These are phyloP conservation scores for Actinomucor elegans DNA, from an alignment of 371 early-diverging fungal species.

Conservation along the genomic window DNA sequence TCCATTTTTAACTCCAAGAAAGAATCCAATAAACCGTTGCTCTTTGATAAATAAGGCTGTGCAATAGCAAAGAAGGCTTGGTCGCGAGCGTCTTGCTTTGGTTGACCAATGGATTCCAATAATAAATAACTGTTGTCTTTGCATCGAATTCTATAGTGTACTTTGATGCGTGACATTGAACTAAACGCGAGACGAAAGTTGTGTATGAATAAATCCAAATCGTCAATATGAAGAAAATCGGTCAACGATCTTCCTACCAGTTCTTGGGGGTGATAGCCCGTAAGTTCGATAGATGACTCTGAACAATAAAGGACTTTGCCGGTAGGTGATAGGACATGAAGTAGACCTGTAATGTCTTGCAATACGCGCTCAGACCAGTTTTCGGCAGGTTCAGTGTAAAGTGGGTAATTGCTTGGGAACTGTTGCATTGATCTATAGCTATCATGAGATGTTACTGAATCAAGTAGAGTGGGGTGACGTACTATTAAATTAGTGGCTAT, in stretches of 20 bases:
- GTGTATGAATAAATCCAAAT: constrained; percentile 41
- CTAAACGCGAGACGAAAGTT: constrained; percentile 34
- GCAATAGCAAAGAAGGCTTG: constrained; percentile 44
- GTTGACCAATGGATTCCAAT: constrained; percentile 45
- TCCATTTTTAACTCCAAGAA: constrained; percentile 47
- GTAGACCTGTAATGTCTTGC: constrained; percentile 52
- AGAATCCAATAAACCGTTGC: constrained; percentile 35
- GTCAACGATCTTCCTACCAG: constrained; percentile 44
- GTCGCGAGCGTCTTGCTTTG: constrained; percentile 7
- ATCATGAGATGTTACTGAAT: constrained; percentile 1
- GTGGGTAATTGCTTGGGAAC: neutral
- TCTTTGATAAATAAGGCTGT: constrained; percentile 41
- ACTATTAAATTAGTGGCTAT: constrained; percentile 5
- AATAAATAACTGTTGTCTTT: constrained; percentile 43
- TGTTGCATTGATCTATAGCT: constrained; percentile 2
- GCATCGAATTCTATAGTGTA: constrained; percentile 41
- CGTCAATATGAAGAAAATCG: constrained; percentile 56
- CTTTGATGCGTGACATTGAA: constrained; percentile 22
- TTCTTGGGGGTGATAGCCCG: constrained; percentile 52
- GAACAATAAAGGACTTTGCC: constrained; percentile 52
- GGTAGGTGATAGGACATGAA: constrained; percentile 50
- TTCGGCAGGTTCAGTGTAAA: too few species aligned
- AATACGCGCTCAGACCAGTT: constrained; percentile 49
- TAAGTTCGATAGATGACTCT: constrained; percentile 46
- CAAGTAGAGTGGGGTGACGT: neutral